Evolutionary conservation across 345 rosid genomes (phyloP).

Genomic region (thale cress (Arabidopsis thaliana)): TAIR10.1 NC_003071.7:16639001-16639500

Average conservation of each 20-base stretch:
- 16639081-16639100: constrained; percentile 13
- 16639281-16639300: constrained; percentile 19
- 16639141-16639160: neutral
- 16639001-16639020: neutral
- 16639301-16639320: constrained; percentile 31
- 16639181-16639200: neutral
- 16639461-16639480: neutral
- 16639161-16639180: neutral
- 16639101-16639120: constrained; percentile 35
- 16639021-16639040: neutral
- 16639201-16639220: neutral
- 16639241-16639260: neutral
- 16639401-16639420: constrained; percentile 4
- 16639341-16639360: constrained; percentile 21
- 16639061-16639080: neutral
- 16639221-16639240: neutral
- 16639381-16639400: constrained; percentile 23
- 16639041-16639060: neutral
- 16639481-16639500: neutral
- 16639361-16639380: neutral
- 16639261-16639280: constrained; percentile 15
- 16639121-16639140: constrained; percentile 24
- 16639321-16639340: constrained; percentile 27
- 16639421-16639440: constrained; percentile 10
- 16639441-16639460: neutral